Evolutionary conservation across 495 filamentous ascomycete species (phyloP).

Genomic region (Clohesyomyces aquaticus): DNA sequence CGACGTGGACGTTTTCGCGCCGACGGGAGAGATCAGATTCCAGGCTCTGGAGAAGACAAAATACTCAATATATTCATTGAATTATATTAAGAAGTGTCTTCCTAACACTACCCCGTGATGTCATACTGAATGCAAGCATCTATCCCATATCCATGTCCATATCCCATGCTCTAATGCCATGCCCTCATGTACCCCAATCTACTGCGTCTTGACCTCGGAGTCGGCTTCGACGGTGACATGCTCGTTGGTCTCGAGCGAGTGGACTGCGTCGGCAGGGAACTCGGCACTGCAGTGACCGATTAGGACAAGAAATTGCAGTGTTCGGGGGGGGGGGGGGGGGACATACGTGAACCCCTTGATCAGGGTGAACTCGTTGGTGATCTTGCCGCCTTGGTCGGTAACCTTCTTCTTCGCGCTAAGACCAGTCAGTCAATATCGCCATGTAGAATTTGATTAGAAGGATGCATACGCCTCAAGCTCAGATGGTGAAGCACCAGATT

Average conservation of each 20-base stretch:
- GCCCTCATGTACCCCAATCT: slow-evolving; percentile 33
- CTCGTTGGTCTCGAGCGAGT: slow-evolving; percentile 63
- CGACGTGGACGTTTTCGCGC: too few species aligned
- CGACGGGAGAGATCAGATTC: too few species aligned
- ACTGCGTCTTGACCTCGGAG: slow-evolving; percentile 71
- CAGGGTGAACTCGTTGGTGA: slow-evolving; percentile 78
- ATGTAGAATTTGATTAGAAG: slow-evolving; percentile 4
- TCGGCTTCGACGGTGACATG: slow-evolving; percentile 80
- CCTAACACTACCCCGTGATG: slow-evolving; percentile 23
- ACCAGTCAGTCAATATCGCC: not conserved
- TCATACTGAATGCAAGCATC: slow-evolving; percentile 9
- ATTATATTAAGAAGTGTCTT: slow-evolving; percentile 8
- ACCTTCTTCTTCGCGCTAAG: slow-evolving; percentile 77
- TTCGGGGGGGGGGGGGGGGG: not conserved
- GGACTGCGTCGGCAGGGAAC: slow-evolving; percentile 67
- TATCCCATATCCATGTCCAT: not conserved
- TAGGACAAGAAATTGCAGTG: not conserved
- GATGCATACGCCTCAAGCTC: slow-evolving; percentile 64
- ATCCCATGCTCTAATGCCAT: not conserved
- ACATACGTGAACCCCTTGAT: slow-evolving; percentile 91
- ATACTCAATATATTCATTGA: not conserved
- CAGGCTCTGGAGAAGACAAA: too few species aligned
- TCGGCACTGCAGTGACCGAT: slow-evolving; percentile 61
- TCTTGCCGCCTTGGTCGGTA: slow-evolving; percentile 72
- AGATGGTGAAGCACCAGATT: slow-evolving; percentile 61